Base-by-base conservation (phyloP, 129 eudicot genomes). In the Flaveria linearis region DNA sequence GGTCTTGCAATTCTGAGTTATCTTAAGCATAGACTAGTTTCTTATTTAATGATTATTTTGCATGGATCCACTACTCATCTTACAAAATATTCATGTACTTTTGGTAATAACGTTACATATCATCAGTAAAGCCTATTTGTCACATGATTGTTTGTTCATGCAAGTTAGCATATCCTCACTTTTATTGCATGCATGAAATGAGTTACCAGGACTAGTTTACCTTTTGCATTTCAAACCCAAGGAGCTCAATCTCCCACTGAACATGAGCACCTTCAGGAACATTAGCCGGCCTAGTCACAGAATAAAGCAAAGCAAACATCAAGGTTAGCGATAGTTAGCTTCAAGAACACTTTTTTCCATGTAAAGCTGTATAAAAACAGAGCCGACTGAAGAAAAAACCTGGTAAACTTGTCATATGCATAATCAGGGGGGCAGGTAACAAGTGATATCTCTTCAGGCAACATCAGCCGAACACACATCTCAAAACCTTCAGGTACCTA, bases 401-500 rank as follows among this genome's bases (percentile, higher is more conserved):
- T 91, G 20, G 89, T 82, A 80, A 95, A 95, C 76, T 91, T 91
- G 86, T 95, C 99, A 83, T 95, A 95, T 82, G 99, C 99, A 81
- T 95, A 95, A 87, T 95, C 99, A 73, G 99, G 99, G 53, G 97
- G 99, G 77, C 99, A 95, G 61, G 97, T 91, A 45, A 95, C 97
- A 46, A 87, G 88, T 80, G 99, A 83, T 75, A 95, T 75, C 87
- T 95, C 99, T 69, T 92, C 96, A 58, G 97, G 96, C 84, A 95
- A 80, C 99, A 95, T 95, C 66, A 95, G 55, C 68, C 99, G 87
- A 51, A 90, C 92, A 80, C 90, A 87, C 99, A 95, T 95, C 82
- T 95, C 99, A 87, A 95, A 89, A 15, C 99, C 99, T 85, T 95
- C 94, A 26, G 99, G 99, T 22, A 95, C 99, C 99, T 95, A 75